Evolutionary conservation across 1,284 basidiomycete species (phyloP).

Genomic region (Ceratobasidium sp.): DNA sequence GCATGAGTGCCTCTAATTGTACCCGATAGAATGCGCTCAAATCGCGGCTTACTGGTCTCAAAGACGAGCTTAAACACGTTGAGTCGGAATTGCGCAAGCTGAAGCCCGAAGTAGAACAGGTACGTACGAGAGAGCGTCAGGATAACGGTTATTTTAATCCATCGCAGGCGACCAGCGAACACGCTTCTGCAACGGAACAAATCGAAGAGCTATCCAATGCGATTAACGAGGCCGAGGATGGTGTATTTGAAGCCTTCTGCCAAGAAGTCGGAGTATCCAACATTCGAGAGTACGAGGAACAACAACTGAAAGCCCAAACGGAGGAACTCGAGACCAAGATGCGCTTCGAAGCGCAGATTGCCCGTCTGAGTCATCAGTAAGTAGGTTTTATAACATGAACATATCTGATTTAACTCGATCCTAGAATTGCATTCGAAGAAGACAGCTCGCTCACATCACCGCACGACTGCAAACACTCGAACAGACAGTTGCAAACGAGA

Average conservation of each 20-base stretch:
- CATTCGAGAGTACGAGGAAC: constrained; percentile 95
- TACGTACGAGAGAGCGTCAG: constrained; percentile 45
- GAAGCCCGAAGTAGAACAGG: constrained; percentile 71
- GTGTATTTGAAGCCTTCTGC: constrained; percentile 83
- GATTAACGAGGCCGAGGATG: constrained; percentile 81
- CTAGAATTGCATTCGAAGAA: constrained; percentile 77
- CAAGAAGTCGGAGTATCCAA: constrained; percentile 76
- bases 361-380: constrained; percentile 86
- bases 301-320: constrained; percentile 86
- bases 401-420: constrained; percentile 8
- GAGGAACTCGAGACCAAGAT: constrained; percentile 86
- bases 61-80: constrained; percentile 79
- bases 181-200: constrained; percentile 53
- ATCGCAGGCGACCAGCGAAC: constrained; percentile 59
- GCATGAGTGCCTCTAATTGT: constrained; percentile 11
- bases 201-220: constrained; percentile 64
- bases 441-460: constrained; percentile 70
- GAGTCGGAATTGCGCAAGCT: constrained; percentile 72
- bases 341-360: constrained; percentile 86
- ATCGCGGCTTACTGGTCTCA: constrained; percentile 70
- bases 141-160: background rate
- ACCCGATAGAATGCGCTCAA: constrained; percentile 64
- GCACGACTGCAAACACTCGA: constrained; percentile 69
- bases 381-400: constrained; percentile 47
- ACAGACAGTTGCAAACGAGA: constrained; percentile 62